Percentiles rank a stretch among this genome's conserved stretches.
Evolutionary conservation across 345 rosid genomes (phyloP).

Genomic region (Camelina sativa): DNA sequence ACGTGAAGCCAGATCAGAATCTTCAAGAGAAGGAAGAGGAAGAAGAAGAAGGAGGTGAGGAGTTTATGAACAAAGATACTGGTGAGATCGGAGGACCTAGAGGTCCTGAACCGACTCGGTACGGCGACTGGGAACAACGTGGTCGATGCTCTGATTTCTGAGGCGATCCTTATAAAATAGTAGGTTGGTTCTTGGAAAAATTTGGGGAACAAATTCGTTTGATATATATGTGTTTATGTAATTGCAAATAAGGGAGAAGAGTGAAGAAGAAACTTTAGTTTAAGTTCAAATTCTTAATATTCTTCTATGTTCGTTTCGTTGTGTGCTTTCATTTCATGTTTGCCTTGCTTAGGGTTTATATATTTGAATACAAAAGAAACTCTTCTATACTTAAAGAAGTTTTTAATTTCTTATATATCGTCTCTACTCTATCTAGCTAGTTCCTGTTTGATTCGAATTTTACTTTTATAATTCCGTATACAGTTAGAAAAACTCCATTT

Average conservation of each 20-base stretch:
- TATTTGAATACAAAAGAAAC: too few relatives aligned
- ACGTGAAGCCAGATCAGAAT: slow-evolving; percentile 37
- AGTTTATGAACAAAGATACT: slow-evolving; percentile 60
- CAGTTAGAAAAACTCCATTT: too few relatives aligned
- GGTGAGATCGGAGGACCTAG: slow-evolving; percentile 89
- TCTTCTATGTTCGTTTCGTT: neutral
- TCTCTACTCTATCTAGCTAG: too few relatives aligned
- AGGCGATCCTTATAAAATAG: slow-evolving; percentile 7
- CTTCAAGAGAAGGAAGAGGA: slow-evolving; percentile 40
- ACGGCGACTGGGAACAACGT: slow-evolving; percentile 91
- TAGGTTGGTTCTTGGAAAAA: neutral
- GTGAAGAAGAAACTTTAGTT: neutral
- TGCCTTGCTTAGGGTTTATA: too few relatives aligned
- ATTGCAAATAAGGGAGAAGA: slow-evolving; percentile 4
- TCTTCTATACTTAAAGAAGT: too few relatives aligned
- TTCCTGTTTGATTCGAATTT: too few relatives aligned
- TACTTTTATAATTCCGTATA: too few relatives aligned
- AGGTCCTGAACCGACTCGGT: slow-evolving; percentile 94
- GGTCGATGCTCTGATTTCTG: slow-evolving; percentile 95
- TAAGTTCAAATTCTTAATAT: too few relatives aligned
- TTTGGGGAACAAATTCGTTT: neutral
- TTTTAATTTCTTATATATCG: too few relatives aligned
- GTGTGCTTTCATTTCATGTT: neutral
- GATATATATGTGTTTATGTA: neutral
- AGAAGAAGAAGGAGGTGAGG: slow-evolving; percentile 46